These are phyloP conservation scores for Sanchytrium tribonematis DNA, from an alignment of 371 early-diverging fungal species.

Conservation along the genomic window DNA sequence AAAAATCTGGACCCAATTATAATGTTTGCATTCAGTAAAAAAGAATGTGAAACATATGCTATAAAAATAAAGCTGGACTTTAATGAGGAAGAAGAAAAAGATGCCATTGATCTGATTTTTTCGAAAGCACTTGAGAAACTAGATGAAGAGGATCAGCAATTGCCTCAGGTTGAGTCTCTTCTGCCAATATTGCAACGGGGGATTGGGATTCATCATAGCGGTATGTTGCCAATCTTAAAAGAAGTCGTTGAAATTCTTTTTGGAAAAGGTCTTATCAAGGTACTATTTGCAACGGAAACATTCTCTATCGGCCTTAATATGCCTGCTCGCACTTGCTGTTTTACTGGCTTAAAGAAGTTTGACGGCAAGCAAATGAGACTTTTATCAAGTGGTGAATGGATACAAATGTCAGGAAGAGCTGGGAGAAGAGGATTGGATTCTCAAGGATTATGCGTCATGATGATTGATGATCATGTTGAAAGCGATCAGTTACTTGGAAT, in stretches of 20 bases:
- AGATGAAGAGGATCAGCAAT: constrained; percentile 66
- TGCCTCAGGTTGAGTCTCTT: constrained; percentile 84
- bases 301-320: constrained; percentile 99
- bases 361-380: constrained; percentile 74
- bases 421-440: constrained; percentile 50
- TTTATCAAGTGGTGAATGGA: constrained; percentile 92
- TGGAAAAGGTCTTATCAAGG: constrained; percentile 91
- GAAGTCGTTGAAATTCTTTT: constrained; percentile 99
- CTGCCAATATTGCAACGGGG: constrained; percentile 82
- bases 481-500: constrained; percentile 68
- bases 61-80: constrained; percentile 77
- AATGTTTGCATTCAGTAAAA: constrained; percentile 89
- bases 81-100: constrained; percentile 58
- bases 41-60: constrained; percentile 86
- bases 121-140: constrained; percentile 68
- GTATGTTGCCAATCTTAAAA: constrained; percentile 92
- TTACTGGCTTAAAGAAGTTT: constrained; percentile 86
- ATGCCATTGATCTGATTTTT: constrained; percentile 66
- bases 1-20: constrained; percentile 94
- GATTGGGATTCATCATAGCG: constrained; percentile 98
- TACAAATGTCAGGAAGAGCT: constrained; percentile 41
- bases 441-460: constrained; percentile 89
- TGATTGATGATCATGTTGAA: constrained; percentile 88
- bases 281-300: constrained; percentile 98
- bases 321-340: constrained; percentile 98